Base-by-base conservation (phyloP, 495 filamentous ascomycete genomes). In the Aspergillus asperescens region DNA sequence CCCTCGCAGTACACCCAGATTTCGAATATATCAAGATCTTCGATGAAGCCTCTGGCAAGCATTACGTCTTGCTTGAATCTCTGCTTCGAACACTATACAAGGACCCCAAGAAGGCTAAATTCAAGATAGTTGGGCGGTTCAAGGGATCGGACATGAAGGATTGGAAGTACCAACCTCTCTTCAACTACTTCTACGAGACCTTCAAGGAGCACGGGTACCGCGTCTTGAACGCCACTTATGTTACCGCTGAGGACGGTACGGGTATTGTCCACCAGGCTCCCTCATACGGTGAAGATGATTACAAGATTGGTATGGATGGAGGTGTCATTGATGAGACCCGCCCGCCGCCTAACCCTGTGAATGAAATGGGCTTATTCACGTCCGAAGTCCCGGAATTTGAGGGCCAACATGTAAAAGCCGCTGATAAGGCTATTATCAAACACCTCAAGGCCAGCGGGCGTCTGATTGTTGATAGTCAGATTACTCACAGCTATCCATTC, bases 251-350 rank as follows among this genome's bases (percentile, higher is more conserved):
- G 54, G 90, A 88, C 62, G 93, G 93, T 81, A 90, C 90, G 20
- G 93, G 93, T 62, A 85, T 98, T 47, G 93, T 98, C 22, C 93
- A 98, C 70, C 91, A 97, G 68, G 79, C 94, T 10, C 94, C 94
- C 9, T 90, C 90, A 0, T 97, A 91, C 65, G 93, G 93, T 77
- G 90, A 95, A 69, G 93, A 97, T 50, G 93, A 98, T 83, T 98
- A 95, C 75, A 84, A 83, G 56, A 82, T 92, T 35, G 89, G 88
- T 3, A 58, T 91, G 53, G 81, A 87, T 52, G 69, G 78, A 43
- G 93, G 91, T 41, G 78, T 96, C 39, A 87, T 97, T 52, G 82
- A 67, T 52, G 85, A 88, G 44, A 77, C 80, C 43, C 86, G 90
- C 31, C 76, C 79, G 23, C 90, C 93, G 16, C 92, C 93, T 10